These are phyloP conservation scores for Aspergillus ellipticus DNA, from an alignment of 495 filamentous ascomycete genomes.

Conservation along the genomic window DNA sequence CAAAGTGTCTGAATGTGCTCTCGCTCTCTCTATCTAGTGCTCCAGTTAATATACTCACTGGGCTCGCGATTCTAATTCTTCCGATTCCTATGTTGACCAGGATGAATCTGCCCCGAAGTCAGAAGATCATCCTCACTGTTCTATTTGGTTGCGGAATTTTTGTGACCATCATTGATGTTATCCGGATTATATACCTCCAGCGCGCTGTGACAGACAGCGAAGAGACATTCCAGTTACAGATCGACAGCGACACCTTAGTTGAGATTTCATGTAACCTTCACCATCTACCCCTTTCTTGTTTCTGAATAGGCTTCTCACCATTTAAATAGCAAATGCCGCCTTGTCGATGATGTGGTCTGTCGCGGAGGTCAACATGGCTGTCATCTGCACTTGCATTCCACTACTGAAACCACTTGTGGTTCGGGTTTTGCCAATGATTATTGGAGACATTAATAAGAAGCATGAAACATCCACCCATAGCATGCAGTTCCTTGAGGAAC, in stretches of 20 bases:
- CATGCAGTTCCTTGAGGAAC: neutral
- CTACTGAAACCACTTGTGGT: constrained; percentile 85
- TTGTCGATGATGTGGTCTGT: constrained; percentile 89
- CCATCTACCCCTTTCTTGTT: neutral
- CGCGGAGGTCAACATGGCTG: constrained; percentile 83
- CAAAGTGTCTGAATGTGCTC: constrained; percentile 67
- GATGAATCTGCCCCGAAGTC: constrained; percentile 75
- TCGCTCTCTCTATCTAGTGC: constrained; percentile 79
- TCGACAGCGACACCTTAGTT: constrained; percentile 38
- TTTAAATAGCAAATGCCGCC: constrained; percentile 62
- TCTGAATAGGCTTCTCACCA: neutral
- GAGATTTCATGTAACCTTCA: constrained; percentile 41
- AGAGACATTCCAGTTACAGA: constrained; percentile 10
- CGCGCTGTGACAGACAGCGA: constrained; percentile 52
- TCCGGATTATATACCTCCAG: constrained; percentile 85
- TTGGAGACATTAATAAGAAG: constrained; percentile 48
- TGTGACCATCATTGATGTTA: constrained; percentile 80
- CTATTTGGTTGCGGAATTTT: constrained; percentile 82
- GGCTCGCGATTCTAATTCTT: constrained; percentile 72
- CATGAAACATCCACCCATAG: constrained; percentile 16
- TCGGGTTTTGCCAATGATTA: constrained; percentile 67
- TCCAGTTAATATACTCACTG: constrained; percentile 78
- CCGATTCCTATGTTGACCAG: constrained; percentile 81
- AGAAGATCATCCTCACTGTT: constrained; percentile 77
- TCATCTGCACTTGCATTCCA: constrained; percentile 84